Conservation (phyloP, 1,139 yeast genomes). For the Suhomyces kunorum region DNA sequence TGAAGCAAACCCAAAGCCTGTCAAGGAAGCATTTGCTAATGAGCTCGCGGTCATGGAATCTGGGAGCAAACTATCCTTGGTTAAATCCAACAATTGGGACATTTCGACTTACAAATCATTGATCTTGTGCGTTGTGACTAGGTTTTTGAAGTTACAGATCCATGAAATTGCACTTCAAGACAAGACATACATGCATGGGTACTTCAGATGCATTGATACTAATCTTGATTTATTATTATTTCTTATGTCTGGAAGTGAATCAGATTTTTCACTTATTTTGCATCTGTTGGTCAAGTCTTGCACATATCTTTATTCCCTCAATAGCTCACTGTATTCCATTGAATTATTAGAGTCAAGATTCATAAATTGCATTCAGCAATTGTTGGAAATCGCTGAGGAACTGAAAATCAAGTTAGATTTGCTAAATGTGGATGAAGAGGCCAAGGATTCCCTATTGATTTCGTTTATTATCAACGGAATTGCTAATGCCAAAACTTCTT, state of each 20-base stretch:
- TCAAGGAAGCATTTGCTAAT: slow-evolving; percentile 50
- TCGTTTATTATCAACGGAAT: slow-evolving; percentile 44
- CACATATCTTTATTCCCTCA: slow-evolving; percentile 23
- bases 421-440: slow-evolving; percentile 35
- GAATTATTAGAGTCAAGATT: slow-evolving; percentile 35
- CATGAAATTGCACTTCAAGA: slow-evolving; percentile 25
- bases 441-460: slow-evolving; percentile 35
- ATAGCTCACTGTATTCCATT: slow-evolving; percentile 20
- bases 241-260: slow-evolving; percentile 58
- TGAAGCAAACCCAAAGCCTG: slow-evolving; percentile 39
- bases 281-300: slow-evolving; percentile 31
- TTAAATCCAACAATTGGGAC: slow-evolving; percentile 49
- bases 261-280: slow-evolving; percentile 46
- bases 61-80: slow-evolving; percentile 36
- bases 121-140: slow-evolving; percentile 47
- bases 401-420: slow-evolving; percentile 32
- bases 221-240: slow-evolving; percentile 45
- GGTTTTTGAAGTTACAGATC: slow-evolving; percentile 40
- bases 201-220: slow-evolving; percentile 30
- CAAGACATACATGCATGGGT: slow-evolving; percentile 22
- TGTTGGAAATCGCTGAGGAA: slow-evolving; percentile 36
- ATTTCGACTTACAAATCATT: slow-evolving; percentile 65
- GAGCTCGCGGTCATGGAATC: slow-evolving; percentile 60
- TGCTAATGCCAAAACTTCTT: slow-evolving; percentile 34
- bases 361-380: slow-evolving; percentile 32